Evolutionary conservation across 1,139 yeast genomes (phyloP), one percentile per base, ranked within the genome.

Genomic region (Scheffersomyces titani): DNA sequence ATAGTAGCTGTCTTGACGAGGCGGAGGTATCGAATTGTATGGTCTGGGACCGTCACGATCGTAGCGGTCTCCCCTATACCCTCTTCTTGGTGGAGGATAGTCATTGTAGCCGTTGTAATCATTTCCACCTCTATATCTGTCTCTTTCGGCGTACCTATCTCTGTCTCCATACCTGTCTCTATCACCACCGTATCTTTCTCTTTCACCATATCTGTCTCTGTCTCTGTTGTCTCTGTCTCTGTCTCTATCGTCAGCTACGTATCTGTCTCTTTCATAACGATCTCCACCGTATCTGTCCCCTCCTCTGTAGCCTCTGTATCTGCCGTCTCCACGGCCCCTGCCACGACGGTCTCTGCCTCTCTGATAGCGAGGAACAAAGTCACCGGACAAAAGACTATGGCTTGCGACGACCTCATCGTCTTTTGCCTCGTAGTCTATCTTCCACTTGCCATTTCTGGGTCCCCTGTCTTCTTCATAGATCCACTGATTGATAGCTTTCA

Each of bases 371-470:
- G 76, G 76, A 51, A 72, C 65, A 52, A 63, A 70, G 52, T 68
- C 72, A 6, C 76, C 75, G 57, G 77, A 76, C 54, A 78, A 64
- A 67, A 80, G 71, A n/a, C 70, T 71, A 59, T 80, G 84, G 5
- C 70, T 68, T 6, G 78, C 83, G 20, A 74, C 70, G 45, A 71
- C 66, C 46, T 72, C 78, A 3, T 74, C 78, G 5, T 72, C 74
- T 40, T 68, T 63, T 18, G 59, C 62, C 48, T 69, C 73, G 59
- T 75, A 80, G 19, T 70, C 71, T 44, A 80, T 67, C 54, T 72
- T 73, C 84, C 84, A 80, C 53, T 76, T 66, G 1, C 82, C 84
- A 62, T 79, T 74, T 50, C 67, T 65, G 7, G 84, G 83, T 9
- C 81, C 81, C 50, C 65, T 66, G 55, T 75, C 78, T 61, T 80